phyloP scores from a whole-genome alignment of 2,329 filamentous ascomycete species.

The Verruconis gallopava region DNA sequence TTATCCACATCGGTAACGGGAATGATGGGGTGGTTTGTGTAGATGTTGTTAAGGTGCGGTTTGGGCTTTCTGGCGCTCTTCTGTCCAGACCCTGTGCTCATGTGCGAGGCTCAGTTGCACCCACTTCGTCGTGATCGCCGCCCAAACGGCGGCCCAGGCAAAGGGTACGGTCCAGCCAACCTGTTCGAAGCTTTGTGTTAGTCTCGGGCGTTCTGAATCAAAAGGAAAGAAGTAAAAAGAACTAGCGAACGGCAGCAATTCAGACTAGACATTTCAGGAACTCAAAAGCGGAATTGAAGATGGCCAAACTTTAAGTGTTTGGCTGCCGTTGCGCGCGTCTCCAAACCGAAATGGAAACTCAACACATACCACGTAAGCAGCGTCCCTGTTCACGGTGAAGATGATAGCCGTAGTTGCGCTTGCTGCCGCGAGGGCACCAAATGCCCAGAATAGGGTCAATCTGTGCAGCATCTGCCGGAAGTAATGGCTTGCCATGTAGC shows the following conservation, averaged over 20 bases:
- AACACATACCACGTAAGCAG: constrained; percentile 34
- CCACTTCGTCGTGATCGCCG: constrained; percentile 32
- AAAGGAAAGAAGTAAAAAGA: too few species aligned
- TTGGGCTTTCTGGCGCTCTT: constrained; percentile 15
- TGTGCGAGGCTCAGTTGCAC: constrained; percentile 26
- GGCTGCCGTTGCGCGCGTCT: too few species aligned
- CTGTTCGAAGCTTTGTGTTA: constrained; percentile 16
- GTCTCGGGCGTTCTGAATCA: too few species aligned
- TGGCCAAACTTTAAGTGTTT: neutral
- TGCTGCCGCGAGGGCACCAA: constrained; percentile 30
- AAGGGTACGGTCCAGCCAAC: constrained; percentile 37
- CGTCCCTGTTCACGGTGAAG: constrained; percentile 34
- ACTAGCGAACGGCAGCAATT: too few species aligned
- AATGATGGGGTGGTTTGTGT: too few species aligned
- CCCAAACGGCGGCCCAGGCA: constrained; percentile 36
- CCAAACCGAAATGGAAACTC: too few species aligned
- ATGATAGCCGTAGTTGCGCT: constrained; percentile 31
- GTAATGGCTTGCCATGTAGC: constrained; percentile 40
- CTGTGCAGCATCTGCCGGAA: constrained; percentile 41
- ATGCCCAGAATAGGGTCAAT: constrained; percentile 40
- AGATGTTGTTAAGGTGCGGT: too few species aligned
- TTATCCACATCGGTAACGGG: too few species aligned
- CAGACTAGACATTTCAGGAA: too few species aligned
- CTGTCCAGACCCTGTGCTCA: constrained; percentile 23
- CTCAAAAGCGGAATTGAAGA: constrained; percentile 13